Conservation (phyloP, 2,329 filamentous ascomycete genomes). For the Huntiella bhutanensis region DNA sequence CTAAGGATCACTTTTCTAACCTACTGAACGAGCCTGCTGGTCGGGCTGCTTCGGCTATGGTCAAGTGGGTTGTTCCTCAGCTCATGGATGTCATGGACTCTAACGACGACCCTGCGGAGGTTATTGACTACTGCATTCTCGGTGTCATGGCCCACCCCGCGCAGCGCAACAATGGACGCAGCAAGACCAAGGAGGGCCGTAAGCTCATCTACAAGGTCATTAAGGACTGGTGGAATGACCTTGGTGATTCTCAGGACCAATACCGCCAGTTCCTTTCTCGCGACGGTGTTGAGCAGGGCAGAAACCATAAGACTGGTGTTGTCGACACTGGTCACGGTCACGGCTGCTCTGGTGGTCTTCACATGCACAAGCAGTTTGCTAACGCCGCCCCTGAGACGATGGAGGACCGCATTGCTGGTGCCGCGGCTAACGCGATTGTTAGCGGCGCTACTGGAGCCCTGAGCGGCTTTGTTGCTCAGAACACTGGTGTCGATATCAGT, state of each 20-base stretch:
- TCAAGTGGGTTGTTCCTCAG: slow-evolving; percentile 77
- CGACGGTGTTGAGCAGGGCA: slow-evolving; percentile 53
- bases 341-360: slow-evolving; percentile 60
- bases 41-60: slow-evolving; percentile 56
- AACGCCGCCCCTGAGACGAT: slow-evolving; percentile 25
- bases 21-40: slow-evolving; percentile 78
- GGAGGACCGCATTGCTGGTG: slow-evolving; percentile 37
- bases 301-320: slow-evolving; percentile 76
- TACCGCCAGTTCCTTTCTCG: slow-evolving; percentile 61
- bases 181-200: slow-evolving; percentile 55
- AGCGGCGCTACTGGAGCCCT: slow-evolving; percentile 36
- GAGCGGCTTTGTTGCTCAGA: slow-evolving; percentile 26
- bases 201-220: slow-evolving; percentile 62
- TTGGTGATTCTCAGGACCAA: slow-evolving; percentile 41
- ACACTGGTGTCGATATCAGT: slow-evolving; percentile 26
- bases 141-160: slow-evolving; percentile 83
- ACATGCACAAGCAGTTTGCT: slow-evolving; percentile 49
- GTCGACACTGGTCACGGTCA: slow-evolving; percentile 72
- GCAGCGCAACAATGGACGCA: slow-evolving; percentile 47
- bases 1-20: slow-evolving; percentile 89
- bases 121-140: slow-evolving; percentile 56
- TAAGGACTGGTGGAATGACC: slow-evolving; percentile 61
- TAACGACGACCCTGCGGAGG: slow-evolving; percentile 54
- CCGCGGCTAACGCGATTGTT: slow-evolving; percentile 37
- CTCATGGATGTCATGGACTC: slow-evolving; percentile 69